phyloP scores from a whole-genome alignment of 225 moss, liverwort and hornwort species.

The Polytrichum formosum region DNA sequence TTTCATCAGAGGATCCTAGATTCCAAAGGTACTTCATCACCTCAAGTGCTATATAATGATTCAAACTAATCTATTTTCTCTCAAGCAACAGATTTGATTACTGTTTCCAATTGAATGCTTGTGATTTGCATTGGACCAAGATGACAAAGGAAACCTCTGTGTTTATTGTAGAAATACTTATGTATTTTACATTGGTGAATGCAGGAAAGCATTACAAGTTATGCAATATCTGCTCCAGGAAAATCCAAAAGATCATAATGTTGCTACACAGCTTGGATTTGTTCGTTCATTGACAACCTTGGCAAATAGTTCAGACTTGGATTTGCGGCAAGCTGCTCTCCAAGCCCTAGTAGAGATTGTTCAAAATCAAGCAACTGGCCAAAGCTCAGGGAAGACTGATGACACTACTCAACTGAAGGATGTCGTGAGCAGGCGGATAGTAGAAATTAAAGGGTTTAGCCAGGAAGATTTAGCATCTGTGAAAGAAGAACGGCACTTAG shows the following conservation, averaged over 20 bases:
- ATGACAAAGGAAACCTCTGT: too few relatives aligned
- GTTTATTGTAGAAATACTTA: too few relatives aligned
- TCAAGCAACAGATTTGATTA: too few relatives aligned
- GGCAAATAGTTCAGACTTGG: constrained; percentile 61
- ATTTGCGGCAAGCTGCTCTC: constrained; percentile 77
- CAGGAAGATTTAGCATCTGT: constrained; percentile 71
- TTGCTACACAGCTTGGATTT: constrained; percentile 73
- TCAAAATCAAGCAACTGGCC: constrained; percentile 32
- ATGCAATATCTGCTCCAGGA: constrained; percentile 83
- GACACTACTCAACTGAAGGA: constrained; percentile 53
- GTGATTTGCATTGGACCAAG: too few relatives aligned
- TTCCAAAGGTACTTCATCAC: constrained; percentile 57
- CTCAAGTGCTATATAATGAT: neutral
- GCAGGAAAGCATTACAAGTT: constrained; percentile 89
- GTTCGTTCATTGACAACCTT: constrained; percentile 52
- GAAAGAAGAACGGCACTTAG: constrained; percentile 72
- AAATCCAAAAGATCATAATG: constrained; percentile 66
- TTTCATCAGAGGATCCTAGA: constrained; percentile 59
- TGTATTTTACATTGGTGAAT: neutral
- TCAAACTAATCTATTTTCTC: too few relatives aligned
- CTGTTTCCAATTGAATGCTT: neutral
- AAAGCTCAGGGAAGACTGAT: constrained; percentile 33
- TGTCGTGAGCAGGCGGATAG: constrained; percentile 50
- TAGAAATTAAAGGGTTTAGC: constrained; percentile 49
- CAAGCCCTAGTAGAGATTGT: constrained; percentile 63